A percentile compares a stretch with the other conserved stretches of the same genome.
These are phyloP conservation scores for Cenchrus americanus DNA, from an alignment of 176 grass and related monocot species.

Conservation along the genomic window DNA sequence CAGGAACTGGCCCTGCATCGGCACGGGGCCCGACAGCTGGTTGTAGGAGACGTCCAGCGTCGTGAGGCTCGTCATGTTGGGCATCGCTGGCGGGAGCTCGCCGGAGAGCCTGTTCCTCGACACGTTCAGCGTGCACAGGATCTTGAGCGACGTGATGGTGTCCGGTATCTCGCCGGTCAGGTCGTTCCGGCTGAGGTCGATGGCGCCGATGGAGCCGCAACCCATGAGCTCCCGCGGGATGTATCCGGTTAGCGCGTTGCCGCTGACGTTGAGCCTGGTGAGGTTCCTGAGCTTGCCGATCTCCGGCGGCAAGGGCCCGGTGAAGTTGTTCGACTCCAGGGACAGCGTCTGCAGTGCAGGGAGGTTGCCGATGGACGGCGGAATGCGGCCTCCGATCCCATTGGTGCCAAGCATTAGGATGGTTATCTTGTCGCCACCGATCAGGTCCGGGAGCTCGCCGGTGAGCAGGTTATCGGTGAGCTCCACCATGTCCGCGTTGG, in stretches of 20 bases:
- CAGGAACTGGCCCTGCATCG: conserved; percentile 78
- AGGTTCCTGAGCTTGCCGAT: conserved; percentile 64
- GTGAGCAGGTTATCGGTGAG: conserved; percentile 78
- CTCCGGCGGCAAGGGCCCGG: conserved; percentile 59
- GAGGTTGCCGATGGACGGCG: conserved; percentile 69
- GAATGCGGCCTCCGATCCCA: conserved; percentile 52
- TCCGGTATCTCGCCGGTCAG: conserved; percentile 69
- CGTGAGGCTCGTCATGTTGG: conserved; percentile 84
- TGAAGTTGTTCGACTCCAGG: conserved; percentile 66
- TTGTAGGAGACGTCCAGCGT: conserved; percentile 89
- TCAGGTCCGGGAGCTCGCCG: conserved; percentile 58
- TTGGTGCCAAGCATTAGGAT: conserved; percentile 54
- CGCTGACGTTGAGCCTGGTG: conserved; percentile 61
- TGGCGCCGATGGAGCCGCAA: conserved; percentile 52
- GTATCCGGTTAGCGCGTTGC: conserved; percentile 61
- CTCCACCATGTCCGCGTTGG: conserved; percentile 67
- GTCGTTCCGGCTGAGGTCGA: conserved; percentile 83
- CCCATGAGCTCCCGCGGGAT: conserved; percentile 61
- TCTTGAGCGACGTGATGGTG: conserved; percentile 53
- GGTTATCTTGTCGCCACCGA: conserved; percentile 43
- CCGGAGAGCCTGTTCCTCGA: conserved; percentile 67
- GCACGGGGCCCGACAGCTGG: conserved; percentile 58
- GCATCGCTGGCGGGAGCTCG: conserved; percentile 58
- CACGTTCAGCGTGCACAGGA: conserved; percentile 82
- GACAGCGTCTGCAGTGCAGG: conserved; percentile 66